These are phyloP conservation scores for Talaromyces stipitatus DNA, from an alignment of 495 filamentous ascomycete genomes.

Conservation along the genomic window DNA sequence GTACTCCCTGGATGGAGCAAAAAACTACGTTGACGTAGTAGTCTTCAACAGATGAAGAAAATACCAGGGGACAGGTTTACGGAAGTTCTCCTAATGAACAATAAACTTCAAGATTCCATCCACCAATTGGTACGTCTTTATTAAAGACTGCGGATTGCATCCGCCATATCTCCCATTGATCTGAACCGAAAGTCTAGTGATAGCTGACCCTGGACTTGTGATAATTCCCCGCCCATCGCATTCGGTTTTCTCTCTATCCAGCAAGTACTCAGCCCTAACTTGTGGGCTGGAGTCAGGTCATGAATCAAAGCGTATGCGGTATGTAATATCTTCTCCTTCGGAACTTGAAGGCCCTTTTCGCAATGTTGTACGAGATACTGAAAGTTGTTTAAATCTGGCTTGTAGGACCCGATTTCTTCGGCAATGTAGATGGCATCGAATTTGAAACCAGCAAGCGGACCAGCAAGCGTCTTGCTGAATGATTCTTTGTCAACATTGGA, in stretches of 20 bases:
- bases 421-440: constrained; percentile 74
- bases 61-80: too few species aligned
- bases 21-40: too few species aligned
- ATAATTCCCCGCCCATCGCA: constrained; percentile 4
- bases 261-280: constrained; percentile 52
- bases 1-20: too few species aligned
- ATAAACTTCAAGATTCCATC: too few species aligned
- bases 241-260: constrained; percentile 56
- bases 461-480: constrained; percentile 45
- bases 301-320: constrained; percentile 62
- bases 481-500: constrained; percentile 63
- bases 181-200: constrained; percentile 51
- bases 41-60: too few species aligned
- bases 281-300: constrained; percentile 63
- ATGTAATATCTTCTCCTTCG: constrained; percentile 51
- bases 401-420: constrained; percentile 68
- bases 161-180: constrained; percentile 64
- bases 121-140: constrained; percentile 23
- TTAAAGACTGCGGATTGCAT: constrained; percentile 36
- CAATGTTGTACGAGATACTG: constrained; percentile 51
- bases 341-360: constrained; percentile 45
- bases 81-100: too few species aligned
- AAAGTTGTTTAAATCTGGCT: constrained; percentile 62
- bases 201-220: constrained; percentile 24
- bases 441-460: constrained; percentile 36